Conservation (phyloP, 2,329 filamentous ascomycete species). For the Sclerotinia glacialis region DNA sequence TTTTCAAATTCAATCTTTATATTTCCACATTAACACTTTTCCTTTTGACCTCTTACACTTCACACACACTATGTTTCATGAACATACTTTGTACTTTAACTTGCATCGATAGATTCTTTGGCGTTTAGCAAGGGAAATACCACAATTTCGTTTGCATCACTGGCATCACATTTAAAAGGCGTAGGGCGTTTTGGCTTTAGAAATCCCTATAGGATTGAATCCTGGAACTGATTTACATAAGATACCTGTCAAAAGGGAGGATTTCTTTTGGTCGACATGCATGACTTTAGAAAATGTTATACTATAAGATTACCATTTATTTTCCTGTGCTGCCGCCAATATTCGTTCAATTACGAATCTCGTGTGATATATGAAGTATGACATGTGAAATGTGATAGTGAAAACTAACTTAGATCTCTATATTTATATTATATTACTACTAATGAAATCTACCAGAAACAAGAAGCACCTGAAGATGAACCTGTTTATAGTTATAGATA, state of each 20-base stretch:
- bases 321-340: not conserved
- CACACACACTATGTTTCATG: not conserved
- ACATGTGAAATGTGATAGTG: not conserved
- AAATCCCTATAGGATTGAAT: not conserved
- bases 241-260: not conserved
- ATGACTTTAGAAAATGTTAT: not conserved
- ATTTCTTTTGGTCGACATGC: not conserved
- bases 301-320: not conserved
- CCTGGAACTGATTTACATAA: not conserved
- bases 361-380: not conserved
- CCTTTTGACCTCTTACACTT: not conserved
- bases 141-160: conserved; percentile 17
- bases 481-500: not conserved
- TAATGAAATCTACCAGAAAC: not conserved
- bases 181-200: not conserved
- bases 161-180: not conserved
- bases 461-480: not conserved
- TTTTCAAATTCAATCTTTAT: not conserved
- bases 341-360: not conserved
- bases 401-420: not conserved
- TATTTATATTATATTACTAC: not conserved
- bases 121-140: conserved; percentile 20
- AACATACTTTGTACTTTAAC: conserved; percentile 13
- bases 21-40: not conserved
- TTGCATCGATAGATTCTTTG: not conserved